phyloP scores from a whole-genome alignment of 176 grass and related monocot species.

The Oryza brachyantha region DNA sequence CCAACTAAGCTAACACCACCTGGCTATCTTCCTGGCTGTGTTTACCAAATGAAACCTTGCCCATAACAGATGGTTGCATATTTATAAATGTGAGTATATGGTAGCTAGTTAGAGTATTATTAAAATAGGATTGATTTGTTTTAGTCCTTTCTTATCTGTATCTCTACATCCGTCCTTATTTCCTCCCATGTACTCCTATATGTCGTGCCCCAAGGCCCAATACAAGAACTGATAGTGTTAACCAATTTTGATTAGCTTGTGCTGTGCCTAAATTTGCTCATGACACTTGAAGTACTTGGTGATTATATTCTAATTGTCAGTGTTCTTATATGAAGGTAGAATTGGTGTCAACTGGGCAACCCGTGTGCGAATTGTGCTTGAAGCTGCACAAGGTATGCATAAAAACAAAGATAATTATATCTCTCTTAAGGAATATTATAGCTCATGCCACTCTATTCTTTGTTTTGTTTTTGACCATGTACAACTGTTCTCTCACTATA shows the following conservation, averaged over 20 bases:
- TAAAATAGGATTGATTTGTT: too few species aligned
- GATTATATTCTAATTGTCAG: not conserved
- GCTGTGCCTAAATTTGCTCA: not conserved
- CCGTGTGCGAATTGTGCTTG: slow-evolving; percentile 19
- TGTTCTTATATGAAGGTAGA: slow-evolving; percentile 21
- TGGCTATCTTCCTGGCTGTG: too few species aligned
- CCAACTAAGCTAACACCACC: too few species aligned
- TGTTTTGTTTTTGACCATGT: not conserved
- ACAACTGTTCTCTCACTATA: too few species aligned
- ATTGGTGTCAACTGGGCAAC: not conserved
- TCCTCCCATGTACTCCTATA: too few species aligned
- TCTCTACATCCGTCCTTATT: too few species aligned
- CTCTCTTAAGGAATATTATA: not conserved
- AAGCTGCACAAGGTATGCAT: slow-evolving; percentile 37
- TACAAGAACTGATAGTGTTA: not conserved
- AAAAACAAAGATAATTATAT: not conserved
- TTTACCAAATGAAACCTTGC: too few species aligned
- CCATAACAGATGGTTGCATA: too few species aligned
- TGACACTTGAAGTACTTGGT: not conserved
- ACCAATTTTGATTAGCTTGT: not conserved
- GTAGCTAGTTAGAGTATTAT: too few species aligned
- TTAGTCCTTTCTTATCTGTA: too few species aligned
- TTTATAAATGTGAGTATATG: too few species aligned
- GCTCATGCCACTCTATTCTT: not conserved
- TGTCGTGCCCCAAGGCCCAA: not conserved